Conservation (phyloP, 306 rosid genomes). For the Abrus pulchellus region DNA sequence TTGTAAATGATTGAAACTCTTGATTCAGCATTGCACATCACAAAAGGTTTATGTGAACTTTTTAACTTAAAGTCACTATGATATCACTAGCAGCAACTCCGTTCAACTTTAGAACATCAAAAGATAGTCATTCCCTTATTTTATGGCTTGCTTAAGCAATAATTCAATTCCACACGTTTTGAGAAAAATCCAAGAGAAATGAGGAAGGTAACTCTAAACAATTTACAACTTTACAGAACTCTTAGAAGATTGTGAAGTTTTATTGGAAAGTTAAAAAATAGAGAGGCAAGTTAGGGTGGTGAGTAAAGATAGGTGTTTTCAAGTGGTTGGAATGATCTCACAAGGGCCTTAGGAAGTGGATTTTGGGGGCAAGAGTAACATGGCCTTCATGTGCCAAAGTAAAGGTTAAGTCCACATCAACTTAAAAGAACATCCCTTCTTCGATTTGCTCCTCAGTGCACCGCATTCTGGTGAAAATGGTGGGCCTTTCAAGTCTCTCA, state of each 20-base stretch:
- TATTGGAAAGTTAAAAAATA: slow-evolving; percentile 11
- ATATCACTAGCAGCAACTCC: slow-evolving; percentile 7
- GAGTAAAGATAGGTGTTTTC: slow-evolving; percentile 45
- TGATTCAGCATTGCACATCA: slow-evolving; percentile 37
- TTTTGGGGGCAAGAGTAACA: slow-evolving; percentile 88
- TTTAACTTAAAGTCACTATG: not conserved
- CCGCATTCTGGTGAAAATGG: slow-evolving; percentile 57
- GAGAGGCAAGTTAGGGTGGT: slow-evolving; percentile 8
- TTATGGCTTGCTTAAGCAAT: not conserved
- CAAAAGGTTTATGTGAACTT: not conserved
- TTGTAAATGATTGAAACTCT: not conserved
- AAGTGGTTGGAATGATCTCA: slow-evolving; percentile 63
- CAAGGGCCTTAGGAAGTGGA: slow-evolving; percentile 45
- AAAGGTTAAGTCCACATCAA: slow-evolving; percentile 72
- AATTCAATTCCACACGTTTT: slow-evolving; percentile 36
- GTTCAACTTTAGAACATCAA: too few relatives aligned
- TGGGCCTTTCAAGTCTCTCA: slow-evolving; percentile 61
- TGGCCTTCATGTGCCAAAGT: slow-evolving; percentile 91
- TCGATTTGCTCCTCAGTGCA: slow-evolving; percentile 55
- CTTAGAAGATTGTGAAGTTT: not conserved
- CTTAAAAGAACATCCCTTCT: slow-evolving; percentile 56
- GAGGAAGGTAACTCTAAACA: slow-evolving; percentile 28
- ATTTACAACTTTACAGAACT: not conserved
- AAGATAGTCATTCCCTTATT: not conserved
- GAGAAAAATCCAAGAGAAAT: not conserved